Evolutionary conservation across 176 grass and related monocot species (phyloP).

Genomic region (Pontederia crassipes): DNA sequence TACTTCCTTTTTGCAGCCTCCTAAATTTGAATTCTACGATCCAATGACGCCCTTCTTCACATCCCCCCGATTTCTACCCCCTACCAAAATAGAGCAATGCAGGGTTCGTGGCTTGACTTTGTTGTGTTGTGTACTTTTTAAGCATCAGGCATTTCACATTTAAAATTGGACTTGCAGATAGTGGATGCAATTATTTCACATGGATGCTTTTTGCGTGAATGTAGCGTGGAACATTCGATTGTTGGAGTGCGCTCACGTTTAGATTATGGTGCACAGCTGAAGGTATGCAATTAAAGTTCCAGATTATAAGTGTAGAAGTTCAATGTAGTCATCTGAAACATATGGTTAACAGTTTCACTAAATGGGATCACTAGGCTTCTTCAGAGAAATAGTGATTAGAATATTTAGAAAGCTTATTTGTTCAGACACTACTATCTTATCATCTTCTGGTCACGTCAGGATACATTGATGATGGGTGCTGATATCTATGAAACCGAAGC

Average conservation of each 20-base stretch:
- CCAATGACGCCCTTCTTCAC: conserved; percentile 63
- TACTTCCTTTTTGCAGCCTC: conserved; percentile 31
- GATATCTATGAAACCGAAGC: conserved; percentile 58
- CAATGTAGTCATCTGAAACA: background rate
- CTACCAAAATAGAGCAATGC: conserved; percentile 55
- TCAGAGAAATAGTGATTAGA: too few species aligned
- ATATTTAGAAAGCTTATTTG: background rate
- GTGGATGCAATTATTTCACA: conserved; percentile 45
- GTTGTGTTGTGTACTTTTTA: background rate
- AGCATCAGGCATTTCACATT: conserved; percentile 7
- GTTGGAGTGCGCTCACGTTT: conserved; percentile 55
- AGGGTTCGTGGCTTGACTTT: conserved; percentile 21
- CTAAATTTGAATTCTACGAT: conserved; percentile 68
- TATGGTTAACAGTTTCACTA: too few species aligned
- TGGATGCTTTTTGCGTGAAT: conserved; percentile 64
- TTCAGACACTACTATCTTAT: background rate
- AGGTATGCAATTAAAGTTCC: conserved; percentile 26
- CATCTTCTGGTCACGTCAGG: conserved; percentile 7
- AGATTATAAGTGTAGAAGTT: background rate
- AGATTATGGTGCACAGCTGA: conserved; percentile 34
- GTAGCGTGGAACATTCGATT: conserved; percentile 41
- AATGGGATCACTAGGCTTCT: too few species aligned
- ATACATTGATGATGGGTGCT: conserved; percentile 75
- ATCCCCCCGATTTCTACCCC: conserved; percentile 51
- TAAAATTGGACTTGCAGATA: conserved; percentile 23